Evolutionary conservation across 768 basidiomycete genomes (phyloP), one percentile per base, ranked within the genome.

Genomic region (Podaxis rugospora): DNA sequence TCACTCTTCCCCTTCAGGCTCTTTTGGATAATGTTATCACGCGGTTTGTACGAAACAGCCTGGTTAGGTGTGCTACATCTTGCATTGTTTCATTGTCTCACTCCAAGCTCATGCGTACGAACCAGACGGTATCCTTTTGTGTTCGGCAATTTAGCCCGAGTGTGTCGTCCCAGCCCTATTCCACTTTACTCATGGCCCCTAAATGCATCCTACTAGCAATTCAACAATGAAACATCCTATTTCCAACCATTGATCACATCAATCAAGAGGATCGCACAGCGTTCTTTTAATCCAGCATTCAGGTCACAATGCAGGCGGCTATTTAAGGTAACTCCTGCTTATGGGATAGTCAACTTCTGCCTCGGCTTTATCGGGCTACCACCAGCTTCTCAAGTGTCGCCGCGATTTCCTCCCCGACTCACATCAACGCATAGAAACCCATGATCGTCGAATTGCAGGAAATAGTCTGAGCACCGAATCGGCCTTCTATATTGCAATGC

Each of bases 111-210:
- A 49, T 21, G 32, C 21, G 5, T 35, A 2, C 10, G 23, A 23
- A 40, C 63, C 44, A 92, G 91, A 66, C 84, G 85, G 2, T 91
- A 92, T 73, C 91, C 91, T 21, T 76, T 90, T 40, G 82, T 92
- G 59, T 93, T 92, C 69, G 91, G 91, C 2, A 71, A 77, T 27
- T 21, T 54, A 10, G 59, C 59, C 86, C 85, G 84, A 76, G 79
- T 68, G 79, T 80, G 76, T 90, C 87, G 75, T 57, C 71, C 69
- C 44, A 25, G 18, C 23, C 28, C 28, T 5, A 44, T 18, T n/a
- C 49, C 3, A 35, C n/a, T 32, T 16, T 28, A 13, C 18, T 36
- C 23, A 42, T 56, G 37, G 21, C 50, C 28, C 27, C 36, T 61
- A 36, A 56, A 40, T 52, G 37, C 55, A 27, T 54, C 37, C 23